phyloP scores from a whole-genome alignment of 306 rosid genomes.

The Benincasa hispida region DNA sequence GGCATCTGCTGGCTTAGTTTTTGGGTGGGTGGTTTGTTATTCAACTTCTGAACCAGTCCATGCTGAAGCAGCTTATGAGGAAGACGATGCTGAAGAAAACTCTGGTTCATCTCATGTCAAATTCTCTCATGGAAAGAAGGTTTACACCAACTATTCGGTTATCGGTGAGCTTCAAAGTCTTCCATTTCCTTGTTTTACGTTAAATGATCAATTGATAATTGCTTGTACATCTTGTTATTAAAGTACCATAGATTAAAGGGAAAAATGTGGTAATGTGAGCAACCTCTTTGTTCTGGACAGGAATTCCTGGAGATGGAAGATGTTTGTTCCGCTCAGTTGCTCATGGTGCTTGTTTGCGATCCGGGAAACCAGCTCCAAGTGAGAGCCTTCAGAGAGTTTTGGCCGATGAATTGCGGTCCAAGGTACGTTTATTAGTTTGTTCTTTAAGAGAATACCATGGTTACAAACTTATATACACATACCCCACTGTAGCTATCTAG shows the following conservation, averaged over 20 bases:
- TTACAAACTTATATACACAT: background rate
- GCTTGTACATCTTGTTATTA: background rate
- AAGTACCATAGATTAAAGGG: background rate
- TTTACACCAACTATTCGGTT: conserved; percentile 67
- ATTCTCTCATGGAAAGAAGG: conserved; percentile 60
- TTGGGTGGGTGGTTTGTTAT: conserved; percentile 52
- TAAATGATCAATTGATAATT: background rate
- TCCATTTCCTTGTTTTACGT: background rate
- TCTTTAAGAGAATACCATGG: background rate
- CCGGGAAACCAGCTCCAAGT: conserved; percentile 64
- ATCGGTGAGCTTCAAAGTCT: conserved; percentile 46
- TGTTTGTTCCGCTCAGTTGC: conserved; percentile 89
- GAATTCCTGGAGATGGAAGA: conserved; percentile 97
- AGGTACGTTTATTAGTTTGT: conserved; percentile 29
- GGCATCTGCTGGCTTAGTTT: conserved; percentile 54
- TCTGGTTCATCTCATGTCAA: conserved; percentile 23
- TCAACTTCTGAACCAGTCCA: conserved; percentile 41
- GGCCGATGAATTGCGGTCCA: conserved; percentile 65
- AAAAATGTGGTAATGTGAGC: background rate
- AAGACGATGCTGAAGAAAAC: conserved; percentile 26
- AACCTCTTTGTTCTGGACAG: conserved; percentile 28
- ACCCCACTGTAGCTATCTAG: background rate
- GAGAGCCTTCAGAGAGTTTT: conserved; percentile 55
- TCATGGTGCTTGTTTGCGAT: conserved; percentile 67
- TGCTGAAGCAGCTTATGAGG: conserved; percentile 36